phyloP scores from a whole-genome alignment of 805 yeast species.

The Maudiozyma turicensis region DNA sequence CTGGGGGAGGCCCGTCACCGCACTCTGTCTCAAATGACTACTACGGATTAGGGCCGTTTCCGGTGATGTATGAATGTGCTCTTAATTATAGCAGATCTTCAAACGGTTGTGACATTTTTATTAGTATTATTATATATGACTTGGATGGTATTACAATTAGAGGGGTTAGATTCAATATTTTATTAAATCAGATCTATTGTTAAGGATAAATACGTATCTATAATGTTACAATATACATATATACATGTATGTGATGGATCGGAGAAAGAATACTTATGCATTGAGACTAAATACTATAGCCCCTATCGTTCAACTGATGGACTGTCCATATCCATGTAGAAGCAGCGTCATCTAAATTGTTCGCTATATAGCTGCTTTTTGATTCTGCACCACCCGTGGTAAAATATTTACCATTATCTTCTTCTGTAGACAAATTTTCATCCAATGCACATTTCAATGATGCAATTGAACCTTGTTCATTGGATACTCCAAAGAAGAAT shows the following conservation, averaged over 20 bases:
- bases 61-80: neutral
- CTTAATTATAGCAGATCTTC: too few relatives aligned
- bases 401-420: constrained; percentile 62
- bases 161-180: too few relatives aligned
- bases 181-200: neutral
- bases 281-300: constrained; percentile 24
- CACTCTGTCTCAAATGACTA: neutral
- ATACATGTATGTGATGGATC: too few relatives aligned
- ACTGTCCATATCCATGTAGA: constrained; percentile 76
- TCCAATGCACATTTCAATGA: constrained; percentile 55
- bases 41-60: neutral
- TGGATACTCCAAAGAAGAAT: constrained; percentile 56
- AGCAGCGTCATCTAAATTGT: constrained; percentile 49
- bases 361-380: constrained; percentile 50
- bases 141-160: too few relatives aligned
- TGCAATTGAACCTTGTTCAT: constrained; percentile 62
- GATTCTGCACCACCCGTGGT: constrained; percentile 50
- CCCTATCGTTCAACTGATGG: constrained; percentile 46
- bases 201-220: neutral
- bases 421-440: constrained; percentile 36
- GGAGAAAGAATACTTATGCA: neutral
- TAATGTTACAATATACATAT: neutral
- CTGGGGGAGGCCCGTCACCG: neutral
- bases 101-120: too few relatives aligned
- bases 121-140: too few relatives aligned